Evolutionary conservation across 1,139 yeast genomes (phyloP), one percentile per base, ranked within the genome.

Genomic region (Debaryomyces fabryi): DNA sequence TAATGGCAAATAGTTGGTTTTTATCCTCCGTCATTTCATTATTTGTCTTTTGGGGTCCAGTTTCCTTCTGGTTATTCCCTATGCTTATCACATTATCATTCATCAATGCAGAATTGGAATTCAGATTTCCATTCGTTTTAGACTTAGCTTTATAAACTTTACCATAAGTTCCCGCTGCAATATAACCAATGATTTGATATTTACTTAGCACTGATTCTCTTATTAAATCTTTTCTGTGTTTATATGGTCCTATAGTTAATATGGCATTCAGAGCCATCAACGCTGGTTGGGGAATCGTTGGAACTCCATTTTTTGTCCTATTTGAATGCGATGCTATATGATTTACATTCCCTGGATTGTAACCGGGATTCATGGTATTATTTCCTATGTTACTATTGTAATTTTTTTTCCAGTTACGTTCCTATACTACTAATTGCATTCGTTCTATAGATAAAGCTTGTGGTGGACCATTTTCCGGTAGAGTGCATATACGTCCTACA

Each of bases 161-260:
- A 48, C 99, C 99, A 66, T 93, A 93, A 0, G 99, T 93, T 35
- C 99, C 99, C 0, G 99, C 97, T 0, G 99, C 99, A 52, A 93
- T 95, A 67, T 93, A 93, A 0, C 99, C 99, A 29, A 90, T 72
- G 52, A 95, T 87, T 53, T 87, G 92, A 66, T 92, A 93, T 56
- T 86, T 86, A 42, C 87, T 85, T 25, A 90, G 70, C 2, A 93
- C 96, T 5, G 89, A 83, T 39, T 81, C 78, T 48, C 96, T 71
- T 3, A 82, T 71, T 32, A 79, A 67, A 62, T 90, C 96, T 61
- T 86, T 86, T 39, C 97, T 78, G 48, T 79, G 80, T 52, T 83
- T 78, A 62, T 86, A 88, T 0, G 93, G 92, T 0, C 84, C 88
- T 23, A 87, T 75, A 0, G 93, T 83, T 55, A 87, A 78, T 27